These are phyloP conservation scores for Colletotrichum cuscutae DNA, from an alignment of 2,329 filamentous ascomycete species.

Conservation along the genomic window DNA sequence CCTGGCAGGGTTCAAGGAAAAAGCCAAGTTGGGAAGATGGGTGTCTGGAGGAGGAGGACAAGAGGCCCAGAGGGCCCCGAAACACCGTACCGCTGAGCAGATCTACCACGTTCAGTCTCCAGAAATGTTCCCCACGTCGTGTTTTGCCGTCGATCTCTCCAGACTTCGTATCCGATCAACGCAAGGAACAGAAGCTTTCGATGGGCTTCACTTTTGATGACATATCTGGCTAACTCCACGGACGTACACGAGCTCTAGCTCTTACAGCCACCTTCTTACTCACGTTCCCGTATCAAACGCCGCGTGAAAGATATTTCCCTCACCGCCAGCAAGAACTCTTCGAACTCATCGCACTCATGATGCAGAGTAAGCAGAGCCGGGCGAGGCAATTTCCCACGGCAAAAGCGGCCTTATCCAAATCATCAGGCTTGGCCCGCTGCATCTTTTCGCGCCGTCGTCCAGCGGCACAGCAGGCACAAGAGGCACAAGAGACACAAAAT, in stretches of 20 bases:
- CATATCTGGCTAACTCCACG: background rate
- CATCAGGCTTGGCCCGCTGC: constrained; percentile 1
- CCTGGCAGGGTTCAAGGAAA: constrained; percentile 5
- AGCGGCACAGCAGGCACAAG: constrained; percentile 31
- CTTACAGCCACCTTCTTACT: background rate
- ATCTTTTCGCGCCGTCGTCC: background rate
- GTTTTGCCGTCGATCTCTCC: constrained; percentile 7
- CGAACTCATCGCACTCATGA: background rate
- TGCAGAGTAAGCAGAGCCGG: background rate
- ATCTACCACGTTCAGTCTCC: background rate
- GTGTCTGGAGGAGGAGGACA: background rate
- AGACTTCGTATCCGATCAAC: background rate
- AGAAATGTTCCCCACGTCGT: constrained; percentile 1
- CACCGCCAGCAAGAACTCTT: background rate
- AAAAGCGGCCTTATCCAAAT: background rate
- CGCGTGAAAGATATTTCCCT: background rate
- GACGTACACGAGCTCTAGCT: background rate
- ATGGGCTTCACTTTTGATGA: background rate
- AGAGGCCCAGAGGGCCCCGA: background rate
- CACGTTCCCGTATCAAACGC: background rate
- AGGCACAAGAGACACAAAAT: constrained; percentile 22
- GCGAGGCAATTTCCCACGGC: constrained; percentile 29
- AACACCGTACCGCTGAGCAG: constrained; percentile 6
- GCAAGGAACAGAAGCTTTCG: background rate
- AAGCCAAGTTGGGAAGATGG: background rate